phyloP scores from a whole-genome alignment of 2,329 filamentous ascomycete species.

The Diaporthe humulicola region DNA sequence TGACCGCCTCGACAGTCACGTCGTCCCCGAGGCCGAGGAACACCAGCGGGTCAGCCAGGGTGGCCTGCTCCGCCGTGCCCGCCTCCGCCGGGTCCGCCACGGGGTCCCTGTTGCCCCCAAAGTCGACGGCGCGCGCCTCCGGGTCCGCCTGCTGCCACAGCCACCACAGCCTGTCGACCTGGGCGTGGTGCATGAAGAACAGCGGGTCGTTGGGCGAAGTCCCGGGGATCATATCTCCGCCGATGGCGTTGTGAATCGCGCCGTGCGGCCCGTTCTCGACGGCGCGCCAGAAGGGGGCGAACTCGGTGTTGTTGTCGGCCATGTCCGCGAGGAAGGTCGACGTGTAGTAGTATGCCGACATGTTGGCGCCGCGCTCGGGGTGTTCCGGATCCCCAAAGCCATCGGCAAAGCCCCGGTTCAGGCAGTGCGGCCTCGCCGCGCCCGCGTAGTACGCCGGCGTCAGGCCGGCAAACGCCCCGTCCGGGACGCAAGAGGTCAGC shows the following conservation, averaged over 20 bases:
- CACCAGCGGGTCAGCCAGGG: neutral
- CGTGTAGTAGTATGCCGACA: constrained; percentile 25
- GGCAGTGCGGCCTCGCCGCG: constrained; percentile 46
- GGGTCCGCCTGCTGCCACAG: constrained; percentile 11
- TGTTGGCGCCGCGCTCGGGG: constrained; percentile 46
- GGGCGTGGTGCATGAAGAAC: constrained; percentile 30
- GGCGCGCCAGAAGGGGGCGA: neutral
- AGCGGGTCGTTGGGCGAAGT: constrained; percentile 29
- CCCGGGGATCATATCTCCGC: constrained; percentile 4
- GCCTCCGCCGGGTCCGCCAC: neutral
- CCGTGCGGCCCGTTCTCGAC: constrained; percentile 19
- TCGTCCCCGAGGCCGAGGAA: constrained; percentile 13
- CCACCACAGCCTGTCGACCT: constrained; percentile 31
- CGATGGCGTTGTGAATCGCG: neutral
- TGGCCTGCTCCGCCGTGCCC: neutral
- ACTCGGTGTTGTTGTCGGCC: neutral
- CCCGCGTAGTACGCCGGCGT: constrained; percentile 30
- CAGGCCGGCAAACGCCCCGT: constrained; percentile 50
- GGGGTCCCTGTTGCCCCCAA: neutral
- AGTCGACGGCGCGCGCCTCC: constrained; percentile 1
- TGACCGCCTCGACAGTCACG: neutral
- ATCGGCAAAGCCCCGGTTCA: constrained; percentile 49
- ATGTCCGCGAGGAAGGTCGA: neutral
- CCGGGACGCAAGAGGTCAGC: constrained; percentile 56
- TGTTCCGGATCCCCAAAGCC: constrained; percentile 47